These are phyloP conservation scores for Rhodotorula sphaerocarpa DNA, from an alignment of 768 basidiomycete genomes.

Conservation along the genomic window DNA sequence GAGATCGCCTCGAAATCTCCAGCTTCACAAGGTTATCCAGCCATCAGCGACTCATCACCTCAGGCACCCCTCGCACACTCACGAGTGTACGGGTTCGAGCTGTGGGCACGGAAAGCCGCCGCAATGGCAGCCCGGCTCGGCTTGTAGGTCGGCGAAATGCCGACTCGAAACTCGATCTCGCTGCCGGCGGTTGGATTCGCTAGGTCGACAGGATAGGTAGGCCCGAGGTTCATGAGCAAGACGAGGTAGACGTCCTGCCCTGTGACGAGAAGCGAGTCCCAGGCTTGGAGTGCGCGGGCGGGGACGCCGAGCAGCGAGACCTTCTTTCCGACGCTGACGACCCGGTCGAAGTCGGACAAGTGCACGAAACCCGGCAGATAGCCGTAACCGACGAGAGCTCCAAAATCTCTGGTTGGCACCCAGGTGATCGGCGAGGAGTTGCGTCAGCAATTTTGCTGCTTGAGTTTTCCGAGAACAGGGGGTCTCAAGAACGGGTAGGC, in stretches of 20 bases:
- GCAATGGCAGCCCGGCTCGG: conserved; percentile 49
- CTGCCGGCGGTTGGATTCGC: conserved; percentile 48
- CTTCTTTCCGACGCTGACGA: conserved; percentile 33
- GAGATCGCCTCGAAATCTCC: conserved; percentile 55
- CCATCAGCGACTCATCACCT: too few species aligned
- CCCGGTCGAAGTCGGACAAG: conserved; percentile 51
- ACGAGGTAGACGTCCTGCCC: conserved; percentile 53
- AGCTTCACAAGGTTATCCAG: conserved; percentile 34
- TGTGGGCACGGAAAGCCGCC: conserved; percentile 49
- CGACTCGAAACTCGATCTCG: conserved; percentile 54
- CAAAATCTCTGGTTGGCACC: conserved; percentile 50
- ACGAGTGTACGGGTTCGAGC: conserved; percentile 50
- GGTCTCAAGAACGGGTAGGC: conserved; percentile 6
- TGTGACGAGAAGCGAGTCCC: conserved; percentile 60
- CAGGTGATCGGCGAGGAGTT: too few species aligned
- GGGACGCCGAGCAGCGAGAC: conserved; percentile 53
- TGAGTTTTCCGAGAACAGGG: too few species aligned
- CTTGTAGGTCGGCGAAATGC: conserved; percentile 57
- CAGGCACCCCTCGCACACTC: too few species aligned
- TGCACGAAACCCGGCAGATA: conserved; percentile 58
- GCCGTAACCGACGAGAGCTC: conserved; percentile 53
- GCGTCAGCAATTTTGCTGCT: too few species aligned
- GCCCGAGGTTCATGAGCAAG: conserved; percentile 57
- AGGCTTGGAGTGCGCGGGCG: conserved; percentile 61
- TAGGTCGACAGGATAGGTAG: conserved; percentile 52